Conservation (phyloP, 23 red algal genomes). For the Cyanidioschyzon merolae region DNA sequence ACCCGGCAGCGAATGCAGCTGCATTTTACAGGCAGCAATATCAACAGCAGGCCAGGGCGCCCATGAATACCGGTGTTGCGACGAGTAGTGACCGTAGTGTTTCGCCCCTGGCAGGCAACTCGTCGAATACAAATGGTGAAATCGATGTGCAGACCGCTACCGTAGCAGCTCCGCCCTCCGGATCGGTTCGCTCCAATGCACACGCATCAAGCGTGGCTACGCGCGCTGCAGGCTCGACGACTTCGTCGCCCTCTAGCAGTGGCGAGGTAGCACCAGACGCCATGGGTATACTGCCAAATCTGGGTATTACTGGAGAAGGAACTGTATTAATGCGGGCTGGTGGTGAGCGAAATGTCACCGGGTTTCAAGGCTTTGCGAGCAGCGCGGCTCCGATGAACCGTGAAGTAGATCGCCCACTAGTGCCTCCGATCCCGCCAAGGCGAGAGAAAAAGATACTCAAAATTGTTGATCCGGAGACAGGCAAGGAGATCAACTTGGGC, state of each 20-base stretch:
- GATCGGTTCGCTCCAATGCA: background rate
- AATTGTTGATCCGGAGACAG: conserved; percentile 14
- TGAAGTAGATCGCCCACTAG: background rate
- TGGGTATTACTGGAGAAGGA: background rate
- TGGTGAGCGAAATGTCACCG: background rate
- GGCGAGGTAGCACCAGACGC: background rate
- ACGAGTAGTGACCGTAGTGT: background rate
- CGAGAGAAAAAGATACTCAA: background rate
- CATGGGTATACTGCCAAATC: background rate
- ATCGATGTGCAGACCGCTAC: background rate
- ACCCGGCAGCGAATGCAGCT: background rate
- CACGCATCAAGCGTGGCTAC: background rate
- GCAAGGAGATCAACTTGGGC: background rate
- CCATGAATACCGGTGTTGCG: background rate
- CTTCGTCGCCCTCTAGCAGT: background rate
- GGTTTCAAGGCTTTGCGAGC: background rate
- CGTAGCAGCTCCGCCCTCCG: background rate
- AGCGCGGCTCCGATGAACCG: background rate
- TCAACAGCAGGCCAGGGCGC: background rate
- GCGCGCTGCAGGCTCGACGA: background rate
- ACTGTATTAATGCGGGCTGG: background rate
- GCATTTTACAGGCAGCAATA: background rate
- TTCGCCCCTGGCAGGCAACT: background rate
- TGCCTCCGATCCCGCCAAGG: background rate
- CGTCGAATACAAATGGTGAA: background rate